Base-by-base conservation (phyloP, 2,329 filamentous ascomycete genomes). In the Sphaerostilbella broomeana region DNA sequence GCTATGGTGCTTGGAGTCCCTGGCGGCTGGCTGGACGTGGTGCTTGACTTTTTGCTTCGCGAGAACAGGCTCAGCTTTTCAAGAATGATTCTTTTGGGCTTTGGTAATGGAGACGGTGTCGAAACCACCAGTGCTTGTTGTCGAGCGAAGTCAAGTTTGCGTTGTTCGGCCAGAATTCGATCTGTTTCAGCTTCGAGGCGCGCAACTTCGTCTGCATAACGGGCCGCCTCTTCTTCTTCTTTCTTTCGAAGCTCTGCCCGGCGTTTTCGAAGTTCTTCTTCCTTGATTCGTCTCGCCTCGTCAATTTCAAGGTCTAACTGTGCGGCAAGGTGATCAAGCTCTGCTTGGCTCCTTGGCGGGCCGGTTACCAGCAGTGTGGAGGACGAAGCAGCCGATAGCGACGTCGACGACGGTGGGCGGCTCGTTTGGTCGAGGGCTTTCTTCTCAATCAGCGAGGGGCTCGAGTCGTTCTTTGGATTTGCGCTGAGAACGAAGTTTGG, bases 11-110 rank as follows among this genome's bases (percentile, higher is more conserved):
- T 61, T 26, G 60, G 59, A 6, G 61, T 58, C 30, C 51, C 51
- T 15, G 54, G 42, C 6, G 39, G 52, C 35, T 60, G 58, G 44
- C 52, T 59, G 22, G 40, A 44, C 15, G 46, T 30, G 29, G 48
- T 50, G 58, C 60, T 63, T 41, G 61, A 61, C 46, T 62, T 67
- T 45, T 64, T 62, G 19, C 58, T 55, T 42, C 64, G 64, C 13
- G 65, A 60, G 31, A 75, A 54, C 36, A 70, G 62, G 12, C 64
- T 57, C 38, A 76, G 63, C 52, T 67, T 72, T 43, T 70, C 69
- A 35, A 74, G 57, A 20, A 73, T 59, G 13, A 66, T 64, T 29
- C 63, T 43, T 42, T 63, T 55, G 25, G 51, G 48, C 33, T 51
- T 58, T 7, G 51, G 47, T n/a, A n/a, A n/a, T 17, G 56, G 26